phyloP scores from a whole-genome alignment of 306 rosid genomes.

The Purshia tridentata region DNA sequence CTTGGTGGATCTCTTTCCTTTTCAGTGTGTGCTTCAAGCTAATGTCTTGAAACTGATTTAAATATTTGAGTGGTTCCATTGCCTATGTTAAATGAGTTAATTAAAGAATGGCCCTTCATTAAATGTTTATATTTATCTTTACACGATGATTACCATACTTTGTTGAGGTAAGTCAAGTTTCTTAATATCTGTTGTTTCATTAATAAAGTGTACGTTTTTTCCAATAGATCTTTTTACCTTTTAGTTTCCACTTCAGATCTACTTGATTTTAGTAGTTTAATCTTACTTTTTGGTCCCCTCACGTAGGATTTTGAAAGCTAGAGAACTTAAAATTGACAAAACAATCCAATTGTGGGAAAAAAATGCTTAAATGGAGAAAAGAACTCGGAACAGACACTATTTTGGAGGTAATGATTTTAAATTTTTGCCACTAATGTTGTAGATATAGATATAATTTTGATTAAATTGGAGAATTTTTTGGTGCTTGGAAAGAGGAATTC shows the following conservation, averaged over 20 bases:
- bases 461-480: not conserved
- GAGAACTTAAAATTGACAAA: slow-evolving; percentile 74
- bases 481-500: not conserved
- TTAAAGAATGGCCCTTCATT: too few relatives aligned
- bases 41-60: too few relatives aligned
- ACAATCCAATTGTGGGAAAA: slow-evolving; percentile 89
- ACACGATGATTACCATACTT: slow-evolving; percentile 81
- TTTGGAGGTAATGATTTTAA: slow-evolving; percentile 61
- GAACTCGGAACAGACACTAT: slow-evolving; percentile 78
- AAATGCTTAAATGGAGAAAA: slow-evolving; percentile 84
- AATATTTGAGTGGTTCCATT: too few relatives aligned
- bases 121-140: too few relatives aligned
- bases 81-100: too few relatives aligned
- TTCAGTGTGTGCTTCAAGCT: too few relatives aligned
- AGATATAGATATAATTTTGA: not conserved
- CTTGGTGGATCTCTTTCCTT: too few relatives aligned
- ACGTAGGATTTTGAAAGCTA: slow-evolving; percentile 79
- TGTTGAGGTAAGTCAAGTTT: slow-evolving; percentile 59
- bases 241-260: not conserved
- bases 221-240: not conserved
- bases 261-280: not conserved
- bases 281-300: not conserved
- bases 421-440: slow-evolving; percentile 7
- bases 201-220: not conserved
- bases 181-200: not conserved